These are phyloP conservation scores for Kockovaella imperatae DNA, from an alignment of 768 basidiomycete species.

Conservation along the genomic window DNA sequence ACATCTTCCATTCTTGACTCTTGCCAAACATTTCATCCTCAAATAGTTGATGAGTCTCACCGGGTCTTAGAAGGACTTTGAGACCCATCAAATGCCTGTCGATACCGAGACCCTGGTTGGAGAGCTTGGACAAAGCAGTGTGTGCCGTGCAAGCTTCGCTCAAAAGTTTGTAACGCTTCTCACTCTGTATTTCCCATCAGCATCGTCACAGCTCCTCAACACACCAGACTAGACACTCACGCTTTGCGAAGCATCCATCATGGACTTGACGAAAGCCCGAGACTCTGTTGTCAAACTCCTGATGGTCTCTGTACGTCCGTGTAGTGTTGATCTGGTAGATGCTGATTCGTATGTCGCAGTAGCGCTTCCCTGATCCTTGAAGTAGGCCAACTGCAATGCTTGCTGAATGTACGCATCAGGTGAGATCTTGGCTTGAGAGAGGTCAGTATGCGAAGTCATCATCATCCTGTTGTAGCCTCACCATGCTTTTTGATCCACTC, in stretches of 20 bases:
- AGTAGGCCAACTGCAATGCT: conserved; percentile 86
- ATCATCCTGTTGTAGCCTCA: conserved; percentile 46
- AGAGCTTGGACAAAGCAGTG: conserved; percentile 62
- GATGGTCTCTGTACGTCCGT: conserved; percentile 85
- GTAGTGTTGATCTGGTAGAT: conserved; percentile 74
- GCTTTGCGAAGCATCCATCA: conserved; percentile 50
- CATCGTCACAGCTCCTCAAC: conserved; percentile 20
- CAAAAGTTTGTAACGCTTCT: conserved; percentile 51
- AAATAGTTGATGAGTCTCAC: conserved; percentile 59
- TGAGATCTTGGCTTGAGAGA: conserved; percentile 49
- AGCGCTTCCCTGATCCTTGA: conserved; percentile 63
- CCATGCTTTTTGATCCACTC: conserved; percentile 77
- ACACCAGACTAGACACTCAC: conserved; percentile 40
- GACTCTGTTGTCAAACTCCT: conserved; percentile 66
- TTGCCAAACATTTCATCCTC: conserved; percentile 66
- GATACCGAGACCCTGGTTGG: conserved; percentile 72
- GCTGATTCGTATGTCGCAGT: conserved; percentile 92
- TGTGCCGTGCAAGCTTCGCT: conserved; percentile 65
- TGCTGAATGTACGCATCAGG: conserved; percentile 88
- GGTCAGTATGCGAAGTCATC: neutral
- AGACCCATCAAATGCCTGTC: conserved; percentile 89
- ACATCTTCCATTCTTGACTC: conserved; percentile 77
- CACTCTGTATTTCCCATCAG: conserved; percentile 32
- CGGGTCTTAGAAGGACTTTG: conserved; percentile 55
- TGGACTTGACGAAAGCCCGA: conserved; percentile 66